Percentiles rank a stretch among this genome's conserved stretches.
Conservation (phyloP, 345 rosid species). For the Hibiscus syriacus region DNA sequence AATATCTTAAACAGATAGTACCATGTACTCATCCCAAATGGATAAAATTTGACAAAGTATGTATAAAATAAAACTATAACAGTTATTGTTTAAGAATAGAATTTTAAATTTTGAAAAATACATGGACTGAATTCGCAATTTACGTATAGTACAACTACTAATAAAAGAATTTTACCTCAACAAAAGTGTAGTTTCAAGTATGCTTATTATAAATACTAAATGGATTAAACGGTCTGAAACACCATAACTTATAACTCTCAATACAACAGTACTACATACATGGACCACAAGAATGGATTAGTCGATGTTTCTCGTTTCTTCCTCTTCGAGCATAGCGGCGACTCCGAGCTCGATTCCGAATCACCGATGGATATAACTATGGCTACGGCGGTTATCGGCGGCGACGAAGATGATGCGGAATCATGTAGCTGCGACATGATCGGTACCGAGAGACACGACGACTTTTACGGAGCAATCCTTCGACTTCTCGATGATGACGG, state of each 20-base stretch:
- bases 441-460: background rate
- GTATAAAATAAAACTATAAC: too few relatives aligned
- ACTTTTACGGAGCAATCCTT: background rate
- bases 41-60: too few relatives aligned
- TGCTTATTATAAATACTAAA: conserved; percentile 8
- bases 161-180: conserved; percentile 3
- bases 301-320: conserved; percentile 36
- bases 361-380: background rate
- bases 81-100: too few relatives aligned
- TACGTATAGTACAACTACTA: conserved; percentile 11
- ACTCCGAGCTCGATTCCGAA: conserved; percentile 33
- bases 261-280: background rate
- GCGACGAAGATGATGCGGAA: conserved; percentile 37
- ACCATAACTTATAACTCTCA: background rate
- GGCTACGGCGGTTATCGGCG: background rate
- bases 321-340: conserved; percentile 43
- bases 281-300: conserved; percentile 16
- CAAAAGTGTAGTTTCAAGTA: background rate
- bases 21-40: too few relatives aligned
- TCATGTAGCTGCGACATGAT: conserved; percentile 36
- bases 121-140: background rate
- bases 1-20: too few relatives aligned
- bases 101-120: background rate
- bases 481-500: conserved; percentile 7
- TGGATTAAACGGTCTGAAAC: background rate